Evolutionary conservation across 129 eudicot species (phyloP), one percentile per base, ranked within the genome.

Genomic region (Solidago caesia): DNA sequence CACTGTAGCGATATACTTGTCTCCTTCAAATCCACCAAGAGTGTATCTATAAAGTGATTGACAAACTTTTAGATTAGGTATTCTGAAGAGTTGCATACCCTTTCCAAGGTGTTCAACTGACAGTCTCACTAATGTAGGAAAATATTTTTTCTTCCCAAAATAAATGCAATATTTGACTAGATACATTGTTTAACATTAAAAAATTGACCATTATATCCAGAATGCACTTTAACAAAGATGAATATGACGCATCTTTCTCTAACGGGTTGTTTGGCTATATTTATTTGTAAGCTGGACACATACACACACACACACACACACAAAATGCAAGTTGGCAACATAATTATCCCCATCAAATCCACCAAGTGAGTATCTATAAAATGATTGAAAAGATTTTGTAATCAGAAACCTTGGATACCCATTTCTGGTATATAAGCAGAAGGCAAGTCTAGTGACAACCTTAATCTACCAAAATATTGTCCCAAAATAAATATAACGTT

Each of bases 281-380:
- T 21, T 21, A 21, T 21, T 21, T 21, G 21, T 21, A 21, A 21
- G 21, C 21, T 21, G 21, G 21, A 21, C 21, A 21, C 21, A 21
- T 21, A 21, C 21, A 21, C 21, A 21, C 21, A 21, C 21, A 21
- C 21, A 21, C 21, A 21, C 21, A 21, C 21, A 21, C 21, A 21
- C 21, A 21, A 21, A 21, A 21, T 21, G 21, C 21, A 21, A 21
- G 21, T 21, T 21, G 21, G 87, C 43, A 10, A 91, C 80, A 82
- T 81, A 83, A 7, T 42, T 49, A 10, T 41, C 51, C 46, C 87
- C 97, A 79, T 86, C 81, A 74, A 44, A 83, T 55, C 97, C 97
- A 64, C 97, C 97, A 56, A 91, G 21, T 15, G 97, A 85, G 75
- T 86, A 88, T 82, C 97, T 91, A 82, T 77, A 68, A 68, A 4